Percentiles rank a stretch among this genome's conserved stretches.
Conservation (phyloP, 768 basidiomycete genomes). For the Roridomyces roridus region DNA sequence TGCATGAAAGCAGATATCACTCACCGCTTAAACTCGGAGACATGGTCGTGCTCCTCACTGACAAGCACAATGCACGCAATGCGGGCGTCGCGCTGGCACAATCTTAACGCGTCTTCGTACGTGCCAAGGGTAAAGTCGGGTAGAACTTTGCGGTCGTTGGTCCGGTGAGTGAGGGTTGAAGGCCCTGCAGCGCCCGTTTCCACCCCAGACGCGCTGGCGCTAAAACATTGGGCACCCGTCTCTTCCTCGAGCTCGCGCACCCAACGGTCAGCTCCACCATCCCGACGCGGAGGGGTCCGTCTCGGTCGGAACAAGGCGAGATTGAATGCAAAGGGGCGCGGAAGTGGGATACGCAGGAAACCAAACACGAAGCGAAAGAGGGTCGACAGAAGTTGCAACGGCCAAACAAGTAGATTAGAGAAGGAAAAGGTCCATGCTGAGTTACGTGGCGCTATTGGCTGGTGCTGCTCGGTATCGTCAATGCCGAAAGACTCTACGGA, state of each 20-base stretch:
- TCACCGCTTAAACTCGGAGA: slow-evolving; percentile 84
- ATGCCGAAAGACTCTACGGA: slow-evolving; percentile 12
- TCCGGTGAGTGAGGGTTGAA: slow-evolving; percentile 49
- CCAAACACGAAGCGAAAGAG: slow-evolving; percentile 72
- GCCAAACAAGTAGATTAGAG: slow-evolving; percentile 59
- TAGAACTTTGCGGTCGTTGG: slow-evolving; percentile 52
- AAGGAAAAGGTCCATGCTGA: slow-evolving; percentile 34
- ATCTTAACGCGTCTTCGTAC: slow-evolving; percentile 80
- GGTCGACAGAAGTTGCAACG: slow-evolving; percentile 63
- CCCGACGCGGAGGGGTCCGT: slow-evolving; percentile 42
- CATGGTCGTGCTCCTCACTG: slow-evolving; percentile 91
- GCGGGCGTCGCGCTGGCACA: slow-evolving; percentile 72
- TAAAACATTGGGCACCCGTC: slow-evolving; percentile 74
- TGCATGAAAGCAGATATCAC: slow-evolving; percentile 25
- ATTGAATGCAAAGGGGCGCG: slow-evolving; percentile 59
- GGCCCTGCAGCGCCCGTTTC: slow-evolving; percentile 47
- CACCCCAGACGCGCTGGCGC: slow-evolving; percentile 43
- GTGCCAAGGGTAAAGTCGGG: slow-evolving; percentile 83
- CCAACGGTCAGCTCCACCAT: slow-evolving; percentile 76
- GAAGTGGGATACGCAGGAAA: slow-evolving; percentile 71
- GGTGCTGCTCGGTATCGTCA: slow-evolving; percentile 23
- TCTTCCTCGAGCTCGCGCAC: slow-evolving; percentile 84
- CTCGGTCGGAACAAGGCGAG: slow-evolving; percentile 48
- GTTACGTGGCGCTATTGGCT: slow-evolving; percentile 34
- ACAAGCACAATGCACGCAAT: slow-evolving; percentile 84